Conservation (phyloP, 2,329 filamentous ascomycete genomes). For the Tolypocladium amazonense region DNA sequence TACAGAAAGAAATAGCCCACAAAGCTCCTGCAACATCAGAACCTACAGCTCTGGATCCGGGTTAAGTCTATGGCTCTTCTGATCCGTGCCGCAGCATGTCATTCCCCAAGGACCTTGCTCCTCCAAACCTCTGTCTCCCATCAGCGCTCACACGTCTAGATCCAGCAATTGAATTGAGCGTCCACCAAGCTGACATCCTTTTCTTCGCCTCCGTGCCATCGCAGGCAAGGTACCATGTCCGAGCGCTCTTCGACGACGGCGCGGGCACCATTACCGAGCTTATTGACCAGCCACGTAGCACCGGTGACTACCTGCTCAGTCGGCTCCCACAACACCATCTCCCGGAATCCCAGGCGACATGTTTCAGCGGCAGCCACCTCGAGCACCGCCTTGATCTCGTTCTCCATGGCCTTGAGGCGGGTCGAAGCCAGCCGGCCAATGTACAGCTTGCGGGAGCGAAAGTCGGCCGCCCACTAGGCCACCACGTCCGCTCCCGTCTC, state of each 20-base stretch:
- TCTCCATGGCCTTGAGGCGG: constrained; percentile 11
- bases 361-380: constrained; percentile 23
- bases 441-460: constrained; percentile 9
- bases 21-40: background rate
- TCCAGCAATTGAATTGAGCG: constrained; percentile 19
- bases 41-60: background rate
- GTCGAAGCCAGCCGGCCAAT: constrained; percentile 7
- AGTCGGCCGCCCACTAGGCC: constrained; percentile 26
- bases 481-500: constrained; percentile 12
- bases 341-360: constrained; percentile 15
- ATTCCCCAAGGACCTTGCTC: background rate
- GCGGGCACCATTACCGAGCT: constrained; percentile 22
- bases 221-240: constrained; percentile 21
- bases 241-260: constrained; percentile 18
- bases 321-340: constrained; percentile 26
- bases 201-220: constrained; percentile 21
- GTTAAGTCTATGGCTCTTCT: background rate
- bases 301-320: constrained; percentile 15
- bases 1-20: background rate
- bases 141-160: background rate
- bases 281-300: constrained; percentile 20
- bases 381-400: constrained; percentile 17
- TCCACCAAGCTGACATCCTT: constrained; percentile 13
- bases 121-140: background rate
- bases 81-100: background rate